phyloP scores from a whole-genome alignment of 495 filamentous ascomycete genomes.

The Xylaria longipes region DNA sequence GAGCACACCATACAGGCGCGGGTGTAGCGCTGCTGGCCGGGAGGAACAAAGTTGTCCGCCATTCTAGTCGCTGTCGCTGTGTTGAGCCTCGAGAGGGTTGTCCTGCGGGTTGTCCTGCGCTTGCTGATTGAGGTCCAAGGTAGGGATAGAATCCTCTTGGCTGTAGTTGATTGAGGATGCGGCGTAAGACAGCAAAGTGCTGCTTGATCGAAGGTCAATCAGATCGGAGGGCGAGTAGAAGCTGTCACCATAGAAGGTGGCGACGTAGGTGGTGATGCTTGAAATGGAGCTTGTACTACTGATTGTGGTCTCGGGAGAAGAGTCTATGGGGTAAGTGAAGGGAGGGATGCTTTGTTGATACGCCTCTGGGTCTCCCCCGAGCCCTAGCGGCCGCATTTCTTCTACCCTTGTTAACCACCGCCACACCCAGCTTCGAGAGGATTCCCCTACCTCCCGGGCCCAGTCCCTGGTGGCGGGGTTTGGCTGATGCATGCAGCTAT shows the following conservation, averaged over 20 bases:
- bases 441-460: neutral
- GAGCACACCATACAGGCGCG: constrained; percentile 99
- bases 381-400: neutral
- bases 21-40: constrained; percentile 76
- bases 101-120: neutral
- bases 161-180: neutral
- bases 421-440: neutral
- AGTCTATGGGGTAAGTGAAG: neutral
- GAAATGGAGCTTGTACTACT: neutral
- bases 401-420: neutral
- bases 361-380: neutral
- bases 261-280: neutral
- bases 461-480: neutral
- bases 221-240: neutral
- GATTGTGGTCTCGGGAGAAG: neutral
- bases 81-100: neutral
- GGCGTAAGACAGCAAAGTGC: neutral
- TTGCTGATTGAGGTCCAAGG: neutral
- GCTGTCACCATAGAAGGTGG: neutral
- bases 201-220: neutral
- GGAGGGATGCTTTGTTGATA: neutral
- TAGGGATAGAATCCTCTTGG: neutral
- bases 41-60: constrained; percentile 65
- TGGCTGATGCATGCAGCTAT: constrained; percentile 4
- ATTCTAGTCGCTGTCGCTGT: constrained; percentile 28